Evolutionary conservation across 1,284 basidiomycete genomes (phyloP).

Genomic region (Anthracocystis walkeri): DNA sequence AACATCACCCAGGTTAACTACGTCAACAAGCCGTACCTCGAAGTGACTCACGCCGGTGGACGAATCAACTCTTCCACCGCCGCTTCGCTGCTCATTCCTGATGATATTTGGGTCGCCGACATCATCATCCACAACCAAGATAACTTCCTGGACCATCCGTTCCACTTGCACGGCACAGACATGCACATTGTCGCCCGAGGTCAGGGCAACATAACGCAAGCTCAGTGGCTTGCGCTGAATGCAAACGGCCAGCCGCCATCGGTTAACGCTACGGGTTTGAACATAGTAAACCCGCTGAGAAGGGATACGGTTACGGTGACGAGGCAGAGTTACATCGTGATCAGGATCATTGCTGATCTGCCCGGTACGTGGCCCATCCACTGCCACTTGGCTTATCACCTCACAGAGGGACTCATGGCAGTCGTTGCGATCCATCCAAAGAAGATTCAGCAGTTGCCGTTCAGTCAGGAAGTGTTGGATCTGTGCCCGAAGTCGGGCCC

Average conservation of each 20-base stretch:
- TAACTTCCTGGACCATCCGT: slow-evolving; percentile 66
- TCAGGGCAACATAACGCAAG: slow-evolving; percentile 53
- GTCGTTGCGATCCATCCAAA: slow-evolving; percentile 60
- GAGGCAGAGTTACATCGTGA: slow-evolving; percentile 50
- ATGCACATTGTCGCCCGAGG: slow-evolving; percentile 68
- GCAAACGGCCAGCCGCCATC: slow-evolving; percentile 7
- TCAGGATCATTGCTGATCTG: slow-evolving; percentile 54
- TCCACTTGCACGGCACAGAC: slow-evolving; percentile 54
- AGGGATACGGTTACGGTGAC: slow-evolving; percentile 70
- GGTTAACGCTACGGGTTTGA: slow-evolving; percentile 27
- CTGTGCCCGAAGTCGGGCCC: slow-evolving; percentile 30
- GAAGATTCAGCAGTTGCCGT: slow-evolving; percentile 40
- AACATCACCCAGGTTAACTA: slow-evolving; percentile 54
- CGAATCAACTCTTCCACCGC: slow-evolving; percentile 38
- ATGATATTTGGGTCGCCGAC: slow-evolving; percentile 53
- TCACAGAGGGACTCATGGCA: slow-evolving; percentile 57
- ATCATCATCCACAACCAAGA: slow-evolving; percentile 70
- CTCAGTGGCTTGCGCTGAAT: slow-evolving; percentile 32
- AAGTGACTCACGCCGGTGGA: slow-evolving; percentile 35
- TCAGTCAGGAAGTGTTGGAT: slow-evolving; percentile 46
- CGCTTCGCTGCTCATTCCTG: slow-evolving; percentile 35
- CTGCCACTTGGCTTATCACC: slow-evolving; percentile 61
- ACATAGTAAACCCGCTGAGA: slow-evolving; percentile 68
- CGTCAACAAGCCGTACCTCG: slow-evolving; percentile 60
- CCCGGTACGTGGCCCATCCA: slow-evolving; percentile 58